Conservation (phyloP, 2,329 filamentous ascomycete species). For the Gnomoniopsis smithogilvyi region DNA sequence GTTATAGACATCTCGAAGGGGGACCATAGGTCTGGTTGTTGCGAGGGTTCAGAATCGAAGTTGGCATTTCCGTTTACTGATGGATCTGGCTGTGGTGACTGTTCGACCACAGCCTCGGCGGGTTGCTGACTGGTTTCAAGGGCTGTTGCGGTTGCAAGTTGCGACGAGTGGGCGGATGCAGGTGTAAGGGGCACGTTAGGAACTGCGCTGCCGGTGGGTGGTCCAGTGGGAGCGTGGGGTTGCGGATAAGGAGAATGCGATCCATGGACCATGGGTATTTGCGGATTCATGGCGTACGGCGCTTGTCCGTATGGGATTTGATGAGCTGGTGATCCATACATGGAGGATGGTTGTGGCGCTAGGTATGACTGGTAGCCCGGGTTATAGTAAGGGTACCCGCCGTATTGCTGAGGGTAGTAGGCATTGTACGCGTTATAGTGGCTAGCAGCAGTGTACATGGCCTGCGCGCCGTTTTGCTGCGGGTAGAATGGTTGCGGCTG, state of each 20-base stretch:
- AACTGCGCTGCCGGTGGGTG: constrained; percentile 38
- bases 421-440: constrained; percentile 6
- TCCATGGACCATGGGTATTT: not conserved
- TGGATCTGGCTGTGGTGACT: not conserved
- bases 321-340: constrained; percentile 15
- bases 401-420: constrained; percentile 20
- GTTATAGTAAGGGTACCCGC: not conserved
- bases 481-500: not conserved
- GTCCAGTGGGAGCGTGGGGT: constrained; percentile 34
- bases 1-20: constrained; percentile 26
- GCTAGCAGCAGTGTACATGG: too few relatives aligned
- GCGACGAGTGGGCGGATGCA: constrained; percentile 49
- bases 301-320: constrained; percentile 35
- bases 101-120: not conserved
- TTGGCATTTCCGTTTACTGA: not conserved
- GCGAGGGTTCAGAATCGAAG: constrained; percentile 22
- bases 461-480: not conserved
- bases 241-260: constrained; percentile 21
- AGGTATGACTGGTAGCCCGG: not conserved
- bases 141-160: constrained; percentile 32
- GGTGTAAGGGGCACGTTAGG: constrained; percentile 46
- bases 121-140: constrained; percentile 25
- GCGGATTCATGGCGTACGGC: constrained; percentile 21
- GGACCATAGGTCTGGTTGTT: constrained; percentile 29
- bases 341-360: not conserved